Base-by-base conservation (phyloP, 1,139 yeast species). In the Taphrina flavorubra region DNA sequence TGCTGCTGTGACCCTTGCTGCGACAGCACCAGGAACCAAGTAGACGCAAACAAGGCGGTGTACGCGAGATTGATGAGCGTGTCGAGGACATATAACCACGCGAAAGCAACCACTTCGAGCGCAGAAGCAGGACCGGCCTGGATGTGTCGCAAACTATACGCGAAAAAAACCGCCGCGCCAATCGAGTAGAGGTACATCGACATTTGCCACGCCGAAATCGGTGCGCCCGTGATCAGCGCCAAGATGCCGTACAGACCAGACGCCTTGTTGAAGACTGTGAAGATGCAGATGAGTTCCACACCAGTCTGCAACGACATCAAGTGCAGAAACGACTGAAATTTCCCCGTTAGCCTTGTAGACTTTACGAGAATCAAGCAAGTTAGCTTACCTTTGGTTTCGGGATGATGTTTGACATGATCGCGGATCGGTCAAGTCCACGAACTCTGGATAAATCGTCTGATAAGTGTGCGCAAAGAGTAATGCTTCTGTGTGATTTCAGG, bases 181-280 rank as follows among this genome's bases (percentile, higher is more conserved):
- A 90, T 80, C 4, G 96, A 88, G 73, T 87, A 78, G 49, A 88
- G 76, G 78, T 92, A 91, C 74, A 88, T 86, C 1, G 89, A 73
- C 96, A 97, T 90, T 76, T 94, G 97, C 81, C 89, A 81, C 71
- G 87, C 85, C 72, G 87, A 87, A 70, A 92, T 83, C 1, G 95
- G 96, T 75, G 92, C 97, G 1, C 76, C 95, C 0, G 97, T 92
- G 75, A 94, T 84, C 56, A 94, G 79, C 0, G 98, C 92, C 46
- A 92, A 81, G 53, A 92, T 81, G 39, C 98, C 99, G 78, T 88
- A 94, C 37, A 87, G 81, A 10, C 98, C 97, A 69, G 96, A 87
- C 72, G 94, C 91, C 77, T 92, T 92, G 80, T 94, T 92, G 74
- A 92, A 83, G 60, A 92, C 85, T 31, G 95, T 88, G 49, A 89